Evolutionary conservation across 2,329 filamentous ascomycete species (phyloP).

Genomic region (Xylariaceae sp.): DNA sequence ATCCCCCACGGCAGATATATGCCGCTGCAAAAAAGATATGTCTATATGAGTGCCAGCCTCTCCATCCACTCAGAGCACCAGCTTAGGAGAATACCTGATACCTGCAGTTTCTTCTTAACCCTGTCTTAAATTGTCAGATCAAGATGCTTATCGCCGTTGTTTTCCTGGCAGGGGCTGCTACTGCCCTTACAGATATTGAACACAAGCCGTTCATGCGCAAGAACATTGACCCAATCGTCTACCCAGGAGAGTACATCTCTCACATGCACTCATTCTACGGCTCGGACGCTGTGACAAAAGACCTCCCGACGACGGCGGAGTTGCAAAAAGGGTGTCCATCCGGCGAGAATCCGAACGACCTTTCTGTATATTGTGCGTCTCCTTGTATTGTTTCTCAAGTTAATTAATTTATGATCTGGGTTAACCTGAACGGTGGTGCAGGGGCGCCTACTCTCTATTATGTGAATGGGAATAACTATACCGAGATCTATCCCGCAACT

Average conservation of each 20-base stretch:
- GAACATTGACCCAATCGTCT: conserved; percentile 38
- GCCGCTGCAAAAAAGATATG: no score
- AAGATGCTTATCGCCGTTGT: conserved; percentile 8
- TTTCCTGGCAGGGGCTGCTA: conserved; percentile 3
- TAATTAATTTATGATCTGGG: not conserved
- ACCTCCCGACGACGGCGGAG: conserved; percentile 37
- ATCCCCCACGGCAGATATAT: no score
- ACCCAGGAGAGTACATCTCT: conserved; percentile 30
- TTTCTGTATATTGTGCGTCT: conserved; percentile 37
- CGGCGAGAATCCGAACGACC: conserved; percentile 39
- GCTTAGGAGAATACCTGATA: no score
- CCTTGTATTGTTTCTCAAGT: not conserved
- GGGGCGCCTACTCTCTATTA: conserved; percentile 51
- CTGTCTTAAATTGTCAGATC: no score
- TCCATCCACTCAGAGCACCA: no score
- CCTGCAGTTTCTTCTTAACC: no score
- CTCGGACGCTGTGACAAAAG: conserved; percentile 32
- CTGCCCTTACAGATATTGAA: conserved; percentile 19
- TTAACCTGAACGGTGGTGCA: conserved; percentile 23
- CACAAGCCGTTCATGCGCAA: conserved; percentile 35
- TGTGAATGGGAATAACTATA: conserved; percentile 46
- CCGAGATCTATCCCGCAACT: conserved; percentile 45
- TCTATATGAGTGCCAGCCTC: no score
- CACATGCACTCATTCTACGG: conserved; percentile 37
- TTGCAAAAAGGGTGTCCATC: conserved; percentile 37